Evolutionary conservation across 106 monocot genomes (phyloP).

Genomic region (Allium sativum): DNA sequence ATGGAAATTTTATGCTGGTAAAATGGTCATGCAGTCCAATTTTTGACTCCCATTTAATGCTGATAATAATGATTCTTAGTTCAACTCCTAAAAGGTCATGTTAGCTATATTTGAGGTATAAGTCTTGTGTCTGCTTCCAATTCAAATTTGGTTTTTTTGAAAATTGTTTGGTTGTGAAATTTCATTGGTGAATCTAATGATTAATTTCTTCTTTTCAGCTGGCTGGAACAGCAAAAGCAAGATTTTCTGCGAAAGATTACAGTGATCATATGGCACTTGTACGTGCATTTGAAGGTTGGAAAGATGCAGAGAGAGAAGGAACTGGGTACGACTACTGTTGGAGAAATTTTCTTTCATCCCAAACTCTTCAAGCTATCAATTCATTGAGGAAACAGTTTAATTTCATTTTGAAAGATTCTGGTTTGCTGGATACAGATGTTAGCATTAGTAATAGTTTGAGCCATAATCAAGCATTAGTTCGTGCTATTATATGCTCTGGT

Average conservation of each 20-base stretch:
- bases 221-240: slow-evolving; percentile 96
- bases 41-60: too few species aligned
- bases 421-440: slow-evolving; percentile 52
- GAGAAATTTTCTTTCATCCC: slow-evolving; percentile 96
- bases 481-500: slow-evolving; percentile 91
- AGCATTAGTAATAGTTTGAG: slow-evolving; percentile 65
- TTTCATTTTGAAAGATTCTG: slow-evolving; percentile 87
- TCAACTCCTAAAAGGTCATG: too few species aligned
- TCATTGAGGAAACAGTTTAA: slow-evolving; percentile 83
- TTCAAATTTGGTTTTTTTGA: not conserved
- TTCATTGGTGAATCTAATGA: not conserved
- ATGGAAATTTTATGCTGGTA: too few species aligned
- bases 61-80: too few species aligned
- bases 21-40: too few species aligned
- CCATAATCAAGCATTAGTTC: slow-evolving; percentile 91
- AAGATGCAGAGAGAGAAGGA: slow-evolving; percentile 96
- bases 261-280: slow-evolving; percentile 99
- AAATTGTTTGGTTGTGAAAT: not conserved
- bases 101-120: too few species aligned
- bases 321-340: slow-evolving; percentile 95
- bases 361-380: slow-evolving; percentile 97
- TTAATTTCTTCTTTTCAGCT: slow-evolving; percentile 25
- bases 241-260: slow-evolving; percentile 97
- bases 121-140: too few species aligned
- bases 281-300: slow-evolving; percentile 98